Percentiles rank a stretch among this genome's conserved stretches.
phyloP scores from a whole-genome alignment of 2,329 filamentous ascomycete genomes.

The Phaeosphaeria sp. region DNA sequence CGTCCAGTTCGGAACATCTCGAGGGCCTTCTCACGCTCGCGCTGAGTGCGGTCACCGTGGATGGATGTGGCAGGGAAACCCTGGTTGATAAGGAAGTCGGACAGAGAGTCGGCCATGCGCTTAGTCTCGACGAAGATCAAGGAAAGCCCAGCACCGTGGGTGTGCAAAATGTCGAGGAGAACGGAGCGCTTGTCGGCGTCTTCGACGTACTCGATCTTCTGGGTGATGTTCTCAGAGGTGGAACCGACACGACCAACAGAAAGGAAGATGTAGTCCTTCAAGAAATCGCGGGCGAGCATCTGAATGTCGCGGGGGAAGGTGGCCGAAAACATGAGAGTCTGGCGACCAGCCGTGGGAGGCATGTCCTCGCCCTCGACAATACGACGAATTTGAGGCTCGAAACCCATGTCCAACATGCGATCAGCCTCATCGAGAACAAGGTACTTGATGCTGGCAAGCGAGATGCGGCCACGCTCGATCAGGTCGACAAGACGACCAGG shows the following conservation, averaged over 20 bases:
- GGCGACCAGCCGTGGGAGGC: conserved; percentile 80
- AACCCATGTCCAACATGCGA: conserved; percentile 99
- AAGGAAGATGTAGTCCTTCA: conserved; percentile 99
- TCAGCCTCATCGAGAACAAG: conserved; percentile 98
- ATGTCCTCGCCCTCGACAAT: conserved; percentile 99
- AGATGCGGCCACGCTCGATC: conserved; percentile 98
- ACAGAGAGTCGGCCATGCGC: conserved; percentile 97
- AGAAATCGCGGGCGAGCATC: conserved; percentile 97
- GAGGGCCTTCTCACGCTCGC: conserved; percentile 95
- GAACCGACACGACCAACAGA: conserved; percentile 98
- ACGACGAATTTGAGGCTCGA: conserved; percentile 98
- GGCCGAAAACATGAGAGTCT: conserved; percentile 99
- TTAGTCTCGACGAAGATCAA: conserved; percentile 99
- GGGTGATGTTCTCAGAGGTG: conserved; percentile 99
- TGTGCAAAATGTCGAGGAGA: conserved; percentile 95
- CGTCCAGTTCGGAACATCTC: conserved; percentile 97
- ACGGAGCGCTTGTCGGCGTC: conserved; percentile 98
- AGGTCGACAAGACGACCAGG: conserved; percentile 96
- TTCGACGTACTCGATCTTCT: conserved; percentile 98
- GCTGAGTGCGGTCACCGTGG: conserved; percentile 97
- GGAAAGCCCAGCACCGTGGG: conserved; percentile 85
- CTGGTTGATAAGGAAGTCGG: conserved; percentile 98
- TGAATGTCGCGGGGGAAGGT: conserved; percentile 99
- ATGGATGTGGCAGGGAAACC: conserved; percentile 98
- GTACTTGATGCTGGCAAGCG: conserved; percentile 98